Base-by-base conservation (phyloP, 805 yeast species). In the Lipomyces mesembrius region DNA sequence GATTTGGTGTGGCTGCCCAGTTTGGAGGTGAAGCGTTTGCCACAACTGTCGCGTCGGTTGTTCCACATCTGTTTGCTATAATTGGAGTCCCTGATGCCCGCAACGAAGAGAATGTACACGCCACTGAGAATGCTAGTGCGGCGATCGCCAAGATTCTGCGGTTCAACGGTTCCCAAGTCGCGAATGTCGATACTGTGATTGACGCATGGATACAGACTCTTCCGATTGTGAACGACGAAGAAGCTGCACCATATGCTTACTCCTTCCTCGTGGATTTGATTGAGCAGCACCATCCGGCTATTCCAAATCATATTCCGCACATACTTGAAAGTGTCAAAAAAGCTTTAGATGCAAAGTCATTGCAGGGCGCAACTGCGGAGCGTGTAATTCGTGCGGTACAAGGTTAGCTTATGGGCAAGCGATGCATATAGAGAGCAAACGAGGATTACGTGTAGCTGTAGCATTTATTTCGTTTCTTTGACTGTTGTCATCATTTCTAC, bases 1-100 rank as follows among this genome's bases (percentile, higher is more conserved):
- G 90, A 49, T 85, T 93, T 64, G 98, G 99, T 35, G 87, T 86
- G 27, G 89, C 95, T 67, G 97, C 97, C 1, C 92, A 90, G 76
- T 82, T 83, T 71, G 96, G 97, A 7, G 92, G 94, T 14, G 76
- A 79, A 2, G 75, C 81, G 1, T 91, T 87, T 75, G 82, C 83
- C 27, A 87, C 88, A 43, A 84, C 89, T 63, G 85, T 89, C 62
- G 76, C 90, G 34, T 85, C 88, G 8, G 84, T 92, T n/a, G 80
- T 94, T 70, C 91, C 87, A 70, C 87, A 91, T 22, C 83, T 95
- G 77, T 84, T 89, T 74, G 87, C 87, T 72, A 85, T 92, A 79
- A 84, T 89, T 22, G 82, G 86, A 52, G 86, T 87, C 29, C 92
- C 97, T 7, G 96, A 91, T 71, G 88, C 97, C 2, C 87, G 90